Evolutionary conservation across 495 filamentous ascomycete genomes (phyloP).

Genomic region (Cercophora newfieldiana): DNA sequence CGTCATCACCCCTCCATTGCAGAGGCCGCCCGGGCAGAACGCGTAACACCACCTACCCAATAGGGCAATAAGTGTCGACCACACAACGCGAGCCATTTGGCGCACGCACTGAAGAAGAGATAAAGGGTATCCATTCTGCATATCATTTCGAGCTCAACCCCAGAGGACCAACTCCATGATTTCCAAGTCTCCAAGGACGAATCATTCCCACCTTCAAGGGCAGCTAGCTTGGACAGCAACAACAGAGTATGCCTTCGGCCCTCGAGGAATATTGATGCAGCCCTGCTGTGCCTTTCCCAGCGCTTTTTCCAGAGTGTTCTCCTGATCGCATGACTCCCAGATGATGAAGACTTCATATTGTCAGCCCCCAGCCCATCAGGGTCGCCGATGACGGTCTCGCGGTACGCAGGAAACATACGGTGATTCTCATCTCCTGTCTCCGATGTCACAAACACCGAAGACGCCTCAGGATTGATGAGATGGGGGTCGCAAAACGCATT

Average conservation of each 20-base stretch:
- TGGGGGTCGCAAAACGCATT: not conserved
- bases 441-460: not conserved
- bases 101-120: not conserved
- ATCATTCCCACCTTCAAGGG: no score
- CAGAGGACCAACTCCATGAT: not conserved
- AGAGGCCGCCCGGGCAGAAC: not conserved
- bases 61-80: not conserved
- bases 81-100: not conserved
- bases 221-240: no score
- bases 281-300: not conserved
- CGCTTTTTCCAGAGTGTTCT: not conserved
- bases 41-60: not conserved
- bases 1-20: not conserved
- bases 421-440: not conserved
- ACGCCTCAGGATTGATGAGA: not conserved
- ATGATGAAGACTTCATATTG: not conserved
- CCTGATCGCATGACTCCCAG: not conserved
- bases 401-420: not conserved
- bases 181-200: not conserved
- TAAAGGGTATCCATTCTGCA: not conserved
- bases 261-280: not conserved
- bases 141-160: not conserved
- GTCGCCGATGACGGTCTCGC: not conserved
- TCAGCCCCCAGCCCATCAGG: not conserved
- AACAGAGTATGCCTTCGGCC: not conserved